Conservation (phyloP, 2,329 filamentous ascomycete species). For the Nemania sp. region DNA sequence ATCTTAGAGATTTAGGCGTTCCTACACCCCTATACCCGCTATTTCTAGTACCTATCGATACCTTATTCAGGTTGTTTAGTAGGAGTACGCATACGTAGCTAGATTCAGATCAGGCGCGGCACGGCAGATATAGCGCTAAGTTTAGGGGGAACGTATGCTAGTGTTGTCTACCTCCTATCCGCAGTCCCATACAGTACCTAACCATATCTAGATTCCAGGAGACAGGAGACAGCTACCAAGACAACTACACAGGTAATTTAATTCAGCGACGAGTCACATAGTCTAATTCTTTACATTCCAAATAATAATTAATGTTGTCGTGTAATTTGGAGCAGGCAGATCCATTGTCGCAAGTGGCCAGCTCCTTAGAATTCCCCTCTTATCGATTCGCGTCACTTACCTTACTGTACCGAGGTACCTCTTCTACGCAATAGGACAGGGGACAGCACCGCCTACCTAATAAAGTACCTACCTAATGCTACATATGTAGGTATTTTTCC, state of each 20-base stretch:
- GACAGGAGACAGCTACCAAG: too few species aligned
- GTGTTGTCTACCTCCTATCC: background rate
- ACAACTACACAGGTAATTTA: too few species aligned
- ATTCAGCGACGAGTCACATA: background rate
- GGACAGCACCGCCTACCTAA: too few species aligned
- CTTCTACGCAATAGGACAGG: too few species aligned
- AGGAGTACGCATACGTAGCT: too few species aligned
- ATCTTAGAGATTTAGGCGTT: background rate
- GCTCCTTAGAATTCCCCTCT: background rate
- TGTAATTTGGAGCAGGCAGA: background rate
- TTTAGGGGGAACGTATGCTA: background rate
- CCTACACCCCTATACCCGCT: slow-evolving; percentile 7
- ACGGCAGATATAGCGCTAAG: slow-evolving; percentile 8
- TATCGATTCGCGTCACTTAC: background rate
- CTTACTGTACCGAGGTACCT: background rate
- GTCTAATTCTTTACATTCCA: background rate
- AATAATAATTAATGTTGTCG: background rate
- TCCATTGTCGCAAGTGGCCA: background rate
- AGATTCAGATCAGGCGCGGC: slow-evolving; percentile 4
- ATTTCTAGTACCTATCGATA: slow-evolving; percentile 23
- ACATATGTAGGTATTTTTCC: background rate
- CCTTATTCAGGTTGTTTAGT: background rate
- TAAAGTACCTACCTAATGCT: background rate
- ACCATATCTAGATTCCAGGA: background rate
- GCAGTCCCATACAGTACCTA: background rate